Conservation (phyloP, 257 asterid genomes). For the Penstemon newberryi region DNA sequence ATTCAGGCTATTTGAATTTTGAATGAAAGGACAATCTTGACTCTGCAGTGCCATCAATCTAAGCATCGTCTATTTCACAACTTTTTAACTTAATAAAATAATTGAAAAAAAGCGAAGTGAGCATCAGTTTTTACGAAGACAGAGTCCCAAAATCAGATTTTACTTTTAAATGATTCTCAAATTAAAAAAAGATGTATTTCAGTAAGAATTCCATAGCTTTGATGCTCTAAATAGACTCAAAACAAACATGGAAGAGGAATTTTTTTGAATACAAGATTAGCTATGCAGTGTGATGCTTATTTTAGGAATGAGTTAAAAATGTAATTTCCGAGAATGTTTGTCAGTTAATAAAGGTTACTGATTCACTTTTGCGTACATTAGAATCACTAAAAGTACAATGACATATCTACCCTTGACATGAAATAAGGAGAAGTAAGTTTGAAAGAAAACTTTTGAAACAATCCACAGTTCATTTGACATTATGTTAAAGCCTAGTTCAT, state of each 20-base stretch:
- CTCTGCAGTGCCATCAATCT: not conserved
- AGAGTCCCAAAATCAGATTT: not conserved
- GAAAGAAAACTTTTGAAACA: not conserved
- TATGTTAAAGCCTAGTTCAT: not conserved
- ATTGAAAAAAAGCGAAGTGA: not conserved
- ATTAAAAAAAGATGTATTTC: not conserved
- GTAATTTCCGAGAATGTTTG: too few relatives aligned
- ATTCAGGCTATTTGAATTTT: not conserved
- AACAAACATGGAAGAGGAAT: not conserved
- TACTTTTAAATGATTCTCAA: not conserved
- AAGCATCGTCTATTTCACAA: not conserved
- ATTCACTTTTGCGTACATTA: not conserved
- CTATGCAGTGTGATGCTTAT: not conserved
- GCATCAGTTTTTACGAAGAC: not conserved
- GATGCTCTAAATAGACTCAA: not conserved
- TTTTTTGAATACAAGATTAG: not conserved
- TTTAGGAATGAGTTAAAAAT: not conserved
- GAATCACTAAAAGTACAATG: not conserved
- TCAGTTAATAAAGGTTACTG: not conserved
- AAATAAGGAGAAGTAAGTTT: not conserved
- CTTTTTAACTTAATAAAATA: not conserved
- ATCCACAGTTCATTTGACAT: not conserved
- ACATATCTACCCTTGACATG: not conserved
- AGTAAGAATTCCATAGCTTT: not conserved
- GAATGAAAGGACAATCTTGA: not conserved